These are phyloP conservation scores for Cairneyella variabilis DNA, from an alignment of 495 filamentous ascomycete genomes.

Conservation along the genomic window DNA sequence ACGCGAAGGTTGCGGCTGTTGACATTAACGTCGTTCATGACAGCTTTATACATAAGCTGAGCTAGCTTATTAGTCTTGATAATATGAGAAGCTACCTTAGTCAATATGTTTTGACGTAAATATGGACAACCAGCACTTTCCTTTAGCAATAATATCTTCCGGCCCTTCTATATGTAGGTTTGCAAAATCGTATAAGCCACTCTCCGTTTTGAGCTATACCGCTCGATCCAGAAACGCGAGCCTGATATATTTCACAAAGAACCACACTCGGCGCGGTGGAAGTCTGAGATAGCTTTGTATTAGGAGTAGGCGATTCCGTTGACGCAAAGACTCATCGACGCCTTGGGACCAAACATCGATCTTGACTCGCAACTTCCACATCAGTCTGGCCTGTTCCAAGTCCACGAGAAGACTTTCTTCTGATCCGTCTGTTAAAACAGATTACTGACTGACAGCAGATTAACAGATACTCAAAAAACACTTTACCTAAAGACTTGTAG, in stretches of 20 bases:
- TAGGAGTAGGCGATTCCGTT: slow-evolving; percentile 23
- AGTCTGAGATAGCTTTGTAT: slow-evolving; percentile 21
- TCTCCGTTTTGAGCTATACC: background rate
- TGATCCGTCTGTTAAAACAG: slow-evolving; percentile 19
- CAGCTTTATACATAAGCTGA: slow-evolving; percentile 15
- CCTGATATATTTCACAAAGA: slow-evolving; percentile 9
- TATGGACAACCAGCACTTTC: background rate
- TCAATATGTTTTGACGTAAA: background rate
- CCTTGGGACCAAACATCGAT: slow-evolving; percentile 8
- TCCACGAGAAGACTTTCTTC: slow-evolving; percentile 22
- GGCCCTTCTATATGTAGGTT: background rate
- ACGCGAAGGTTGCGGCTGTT: background rate
- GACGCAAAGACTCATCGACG: slow-evolving; percentile 1
- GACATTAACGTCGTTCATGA: slow-evolving; percentile 4
- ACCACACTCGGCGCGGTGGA: slow-evolving; percentile 18
- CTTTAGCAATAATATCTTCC: slow-evolving; percentile 7
- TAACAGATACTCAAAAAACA: slow-evolving; percentile 21
- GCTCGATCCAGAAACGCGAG: background rate
- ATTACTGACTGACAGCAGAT: slow-evolving; percentile 8
- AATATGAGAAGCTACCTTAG: slow-evolving; percentile 4
- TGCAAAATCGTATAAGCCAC: background rate
- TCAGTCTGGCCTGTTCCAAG: background rate
- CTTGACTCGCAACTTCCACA: slow-evolving; percentile 12
- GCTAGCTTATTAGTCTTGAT: slow-evolving; percentile 4
- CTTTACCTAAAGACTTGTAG: slow-evolving; percentile 10